Conservation (phyloP, 257 asterid genomes). For the Solanum microdontum region DNA sequence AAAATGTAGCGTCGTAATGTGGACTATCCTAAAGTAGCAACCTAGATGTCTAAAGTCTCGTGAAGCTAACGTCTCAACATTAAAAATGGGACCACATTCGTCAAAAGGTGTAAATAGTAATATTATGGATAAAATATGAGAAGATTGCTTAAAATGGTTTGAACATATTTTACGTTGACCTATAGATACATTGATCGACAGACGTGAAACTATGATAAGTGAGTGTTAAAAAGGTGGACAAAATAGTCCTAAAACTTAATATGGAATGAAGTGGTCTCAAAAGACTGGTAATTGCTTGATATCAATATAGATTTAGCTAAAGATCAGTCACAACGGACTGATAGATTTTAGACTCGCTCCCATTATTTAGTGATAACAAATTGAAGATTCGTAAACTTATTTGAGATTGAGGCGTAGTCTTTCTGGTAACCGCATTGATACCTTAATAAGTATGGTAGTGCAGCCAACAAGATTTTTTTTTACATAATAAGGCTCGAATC, state of each 20-base stretch:
- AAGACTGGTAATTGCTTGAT: background rate
- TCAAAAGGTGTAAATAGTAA: background rate
- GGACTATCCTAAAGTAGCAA: background rate
- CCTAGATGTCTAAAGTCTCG: background rate
- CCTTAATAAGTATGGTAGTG: accelerated
- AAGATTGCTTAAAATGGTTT: background rate
- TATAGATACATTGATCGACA: accelerated
- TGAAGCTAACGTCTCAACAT: background rate
- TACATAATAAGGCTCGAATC: background rate
- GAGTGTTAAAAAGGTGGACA: background rate
- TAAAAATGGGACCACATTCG: background rate
- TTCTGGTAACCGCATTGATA: too few species aligned
- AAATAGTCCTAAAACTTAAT: background rate
- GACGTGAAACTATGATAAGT: background rate
- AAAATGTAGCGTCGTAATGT: background rate
- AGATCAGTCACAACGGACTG: too few species aligned
- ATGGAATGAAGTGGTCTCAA: background rate
- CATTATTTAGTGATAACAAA: too few species aligned
- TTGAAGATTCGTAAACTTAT: background rate
- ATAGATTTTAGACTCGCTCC: background rate
- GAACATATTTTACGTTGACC: background rate
- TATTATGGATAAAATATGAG: background rate
- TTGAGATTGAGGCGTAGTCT: accelerated
- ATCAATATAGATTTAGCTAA: background rate
- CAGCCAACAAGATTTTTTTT: background rate